These are phyloP conservation scores for Macaranga tanarius DNA, from an alignment of 441 rosid genomes.

Conservation along the genomic window DNA sequence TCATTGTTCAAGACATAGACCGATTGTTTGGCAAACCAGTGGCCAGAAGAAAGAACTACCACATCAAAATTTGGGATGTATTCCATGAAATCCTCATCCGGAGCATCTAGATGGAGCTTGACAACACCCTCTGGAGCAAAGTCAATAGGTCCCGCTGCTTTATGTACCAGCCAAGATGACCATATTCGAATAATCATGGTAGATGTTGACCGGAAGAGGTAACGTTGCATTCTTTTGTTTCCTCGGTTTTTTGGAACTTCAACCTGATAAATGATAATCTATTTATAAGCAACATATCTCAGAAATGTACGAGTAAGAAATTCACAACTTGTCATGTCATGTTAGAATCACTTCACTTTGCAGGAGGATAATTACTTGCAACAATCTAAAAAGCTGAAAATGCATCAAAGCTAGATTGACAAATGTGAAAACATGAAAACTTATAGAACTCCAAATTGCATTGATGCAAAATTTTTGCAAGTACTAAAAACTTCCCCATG, in stretches of 20 bases:
- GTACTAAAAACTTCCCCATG: not conserved
- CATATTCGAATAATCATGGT: constrained; percentile 80
- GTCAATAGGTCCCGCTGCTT: constrained; percentile 54
- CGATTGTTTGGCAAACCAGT: constrained; percentile 97
- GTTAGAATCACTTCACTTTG: constrained; percentile 2
- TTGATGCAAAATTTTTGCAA: not conserved
- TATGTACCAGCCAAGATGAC: constrained; percentile 96
- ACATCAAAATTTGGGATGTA: constrained; percentile 65
- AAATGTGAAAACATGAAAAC: not conserved
- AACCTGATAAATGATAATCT: constrained; percentile 48
- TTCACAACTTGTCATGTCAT: constrained; percentile 2
- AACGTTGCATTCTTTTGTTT: constrained; percentile 80
- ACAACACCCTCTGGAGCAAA: constrained; percentile 70
- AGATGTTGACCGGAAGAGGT: constrained; percentile 65
- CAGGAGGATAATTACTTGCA: not conserved
- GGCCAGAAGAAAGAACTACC: constrained; percentile 86
- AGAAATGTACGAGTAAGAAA: not conserved
- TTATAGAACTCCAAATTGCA: not conserved
- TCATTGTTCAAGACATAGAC: constrained; percentile 74
- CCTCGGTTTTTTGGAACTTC: constrained; percentile 90
- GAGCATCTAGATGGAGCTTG: constrained; percentile 79
- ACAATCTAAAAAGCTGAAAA: not conserved
- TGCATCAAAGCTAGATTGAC: not conserved
- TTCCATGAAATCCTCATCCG: constrained; percentile 74
- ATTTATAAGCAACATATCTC: constrained; percentile 1